Evolutionary conservation across 2,329 filamentous ascomycete species (phyloP).

Genomic region (Daldinia sp.): DNA sequence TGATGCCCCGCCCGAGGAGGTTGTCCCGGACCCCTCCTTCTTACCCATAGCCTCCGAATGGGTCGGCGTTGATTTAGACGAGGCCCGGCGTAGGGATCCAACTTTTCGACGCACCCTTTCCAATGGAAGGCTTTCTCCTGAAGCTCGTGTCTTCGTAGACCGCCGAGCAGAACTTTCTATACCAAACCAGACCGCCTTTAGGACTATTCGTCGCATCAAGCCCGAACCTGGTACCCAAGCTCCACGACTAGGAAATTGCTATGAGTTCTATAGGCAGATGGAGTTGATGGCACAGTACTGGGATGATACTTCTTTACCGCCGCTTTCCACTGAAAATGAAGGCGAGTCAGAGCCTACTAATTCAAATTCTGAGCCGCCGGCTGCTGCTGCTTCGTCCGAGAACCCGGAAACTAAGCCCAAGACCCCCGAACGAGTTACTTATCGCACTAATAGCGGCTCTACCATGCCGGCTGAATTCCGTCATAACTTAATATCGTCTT

Average conservation of each 20-base stretch:
- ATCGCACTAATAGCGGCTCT: conserved; percentile 64
- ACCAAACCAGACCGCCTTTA: conserved; percentile 69
- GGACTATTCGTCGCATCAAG: conserved; percentile 69
- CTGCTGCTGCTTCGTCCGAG: conserved; percentile 37
- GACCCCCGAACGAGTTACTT: conserved; percentile 47
- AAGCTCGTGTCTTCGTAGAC: conserved; percentile 69
- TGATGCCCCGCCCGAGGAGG: conserved; percentile 60
- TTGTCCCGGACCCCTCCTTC: conserved; percentile 66
- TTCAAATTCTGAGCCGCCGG: conserved; percentile 31
- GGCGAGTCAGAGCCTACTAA: conserved; percentile 30
- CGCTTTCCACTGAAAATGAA: conserved; percentile 27
- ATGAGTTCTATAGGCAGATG: conserved; percentile 74
- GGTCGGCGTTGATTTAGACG: conserved; percentile 62
- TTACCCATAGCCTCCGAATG: conserved; percentile 67
- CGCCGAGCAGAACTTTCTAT: conserved; percentile 68
- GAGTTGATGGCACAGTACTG: conserved; percentile 70
- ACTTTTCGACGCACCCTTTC: conserved; percentile 62
- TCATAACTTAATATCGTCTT: conserved; percentile 67
- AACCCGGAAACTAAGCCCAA: conserved; percentile 32
- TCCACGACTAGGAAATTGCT: conserved; percentile 70
- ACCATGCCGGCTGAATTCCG: conserved; percentile 70
- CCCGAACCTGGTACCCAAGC: conserved; percentile 65
- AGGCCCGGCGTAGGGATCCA: conserved; percentile 62
- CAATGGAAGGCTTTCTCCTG: conserved; percentile 67
- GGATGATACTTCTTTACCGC: conserved; percentile 67